Evolutionary conservation across 805 yeast species (phyloP), one percentile per base, ranked within the genome.

Genomic region (Starmerella cellae): DNA sequence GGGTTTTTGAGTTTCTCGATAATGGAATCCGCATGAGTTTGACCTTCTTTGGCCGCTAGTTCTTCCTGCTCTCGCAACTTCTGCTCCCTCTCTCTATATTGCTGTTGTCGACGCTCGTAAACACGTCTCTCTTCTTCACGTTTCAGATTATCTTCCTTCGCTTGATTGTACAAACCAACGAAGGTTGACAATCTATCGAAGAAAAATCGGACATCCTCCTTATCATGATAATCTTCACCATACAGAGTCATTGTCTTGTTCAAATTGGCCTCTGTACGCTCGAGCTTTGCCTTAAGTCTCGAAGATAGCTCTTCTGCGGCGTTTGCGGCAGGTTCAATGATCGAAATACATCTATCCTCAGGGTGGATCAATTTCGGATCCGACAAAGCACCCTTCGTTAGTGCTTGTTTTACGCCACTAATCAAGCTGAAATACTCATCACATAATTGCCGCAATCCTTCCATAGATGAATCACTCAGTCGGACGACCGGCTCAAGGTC

Each of bases 141-240:
- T 51, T 73, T 77, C 33, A 79, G 57, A 54, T 93, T 91, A 51
- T 87, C 95, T 24, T 69, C 65, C 39, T 79, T 79, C 1, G 88
- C 95, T 54, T 73, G 77, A 57, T 79, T 75, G 62, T 80, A 93
- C 54, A 83, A 93, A 30, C 65, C 65, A 1, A 82, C 73, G 59
- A 91, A 91, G 40, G 75, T 73, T n/a, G 80, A 70, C 61, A 91
- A 81, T 58, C 83, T 82, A 47, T 66, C 69, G 57, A 88, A 83
- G 54, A 91, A 88, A 0, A 76, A 63, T 46, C 74, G 72, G 41
- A 79, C 71, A 16, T 87, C 73, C 50, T 68, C 66, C 30, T 71
- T 65, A 59, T 88, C 96, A 8, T 59, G 62, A 1, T 81, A 69
- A 58, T 83, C 93, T 61, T 91, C 98, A n/a, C 96, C 97, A 57